phyloP scores from a whole-genome alignment of 2,329 filamentous ascomycete genomes.

The Alternaria atra region DNA sequence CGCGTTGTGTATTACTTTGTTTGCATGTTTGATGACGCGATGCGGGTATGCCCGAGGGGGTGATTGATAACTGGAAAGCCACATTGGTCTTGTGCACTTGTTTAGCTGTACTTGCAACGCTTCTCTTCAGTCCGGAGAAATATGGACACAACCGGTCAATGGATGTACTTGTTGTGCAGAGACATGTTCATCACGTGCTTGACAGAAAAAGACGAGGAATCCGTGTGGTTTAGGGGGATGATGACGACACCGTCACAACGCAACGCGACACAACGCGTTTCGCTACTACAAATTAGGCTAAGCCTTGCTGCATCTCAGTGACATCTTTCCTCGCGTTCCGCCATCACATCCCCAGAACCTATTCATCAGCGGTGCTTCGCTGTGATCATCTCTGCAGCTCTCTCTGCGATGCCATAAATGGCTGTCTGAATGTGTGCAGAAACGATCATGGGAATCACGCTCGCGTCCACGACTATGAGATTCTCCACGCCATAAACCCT shows the following conservation, averaged over 20 bases:
- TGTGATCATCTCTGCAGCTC: slow-evolving; percentile 29
- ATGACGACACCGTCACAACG: neutral
- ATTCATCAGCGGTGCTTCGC: slow-evolving; percentile 11
- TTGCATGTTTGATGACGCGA: neutral
- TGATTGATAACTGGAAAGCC: neutral
- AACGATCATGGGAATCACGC: slow-evolving; percentile 33
- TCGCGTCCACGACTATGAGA: slow-evolving; percentile 21
- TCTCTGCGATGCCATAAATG: slow-evolving; percentile 40
- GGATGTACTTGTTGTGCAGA: neutral
- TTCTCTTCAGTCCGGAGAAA: neutral
- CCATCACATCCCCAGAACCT: neutral
- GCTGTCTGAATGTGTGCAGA: slow-evolving; percentile 34
- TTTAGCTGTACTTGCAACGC: neutral
- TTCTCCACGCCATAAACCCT: slow-evolving; percentile 32
- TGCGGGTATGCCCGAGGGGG: neutral
- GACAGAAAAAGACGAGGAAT: neutral
- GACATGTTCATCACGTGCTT: neutral
- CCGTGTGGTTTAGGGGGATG: neutral
- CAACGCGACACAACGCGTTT: neutral
- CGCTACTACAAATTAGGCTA: neutral
- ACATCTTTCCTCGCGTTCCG: neutral
- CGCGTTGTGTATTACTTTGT: neutral
- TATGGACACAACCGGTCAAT: neutral
- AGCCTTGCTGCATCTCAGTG: neutral
- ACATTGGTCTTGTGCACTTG: neutral